Evolutionary conservation across 495 filamentous ascomycete genomes (phyloP).

Genomic region (Glarea lozoyensis): DNA sequence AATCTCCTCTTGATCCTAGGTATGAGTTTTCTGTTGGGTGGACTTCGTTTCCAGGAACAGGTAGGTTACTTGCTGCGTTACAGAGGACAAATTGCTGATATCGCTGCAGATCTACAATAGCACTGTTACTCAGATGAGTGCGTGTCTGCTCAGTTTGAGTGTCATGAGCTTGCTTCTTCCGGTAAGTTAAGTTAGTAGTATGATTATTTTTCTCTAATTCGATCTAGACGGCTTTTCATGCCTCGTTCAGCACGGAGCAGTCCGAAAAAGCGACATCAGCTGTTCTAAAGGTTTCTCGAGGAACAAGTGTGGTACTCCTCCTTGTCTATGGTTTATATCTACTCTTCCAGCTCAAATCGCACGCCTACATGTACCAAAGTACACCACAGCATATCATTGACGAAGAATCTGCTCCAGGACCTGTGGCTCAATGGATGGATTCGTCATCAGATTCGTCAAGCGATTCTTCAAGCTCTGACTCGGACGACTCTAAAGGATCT

Average conservation of each 20-base stretch:
- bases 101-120: constrained; percentile 77
- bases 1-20: constrained; percentile 84
- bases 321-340: constrained; percentile 81
- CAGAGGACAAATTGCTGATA: too few species aligned
- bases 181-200: constrained; percentile 27
- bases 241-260: constrained; percentile 58
- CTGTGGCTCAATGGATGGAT: constrained; percentile 72
- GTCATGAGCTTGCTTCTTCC: constrained; percentile 79
- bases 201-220: constrained; percentile 1
- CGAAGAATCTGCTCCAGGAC: constrained; percentile 75
- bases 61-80: constrained; percentile 23
- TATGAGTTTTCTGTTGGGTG: constrained; percentile 83
- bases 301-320: constrained; percentile 82
- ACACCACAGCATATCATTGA: constrained; percentile 86
- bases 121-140: constrained; percentile 92
- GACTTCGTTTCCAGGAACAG: constrained; percentile 81
- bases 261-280: constrained; percentile 49
- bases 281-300: constrained; percentile 77
- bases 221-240: constrained; percentile 75
- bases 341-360: constrained; percentile 84
- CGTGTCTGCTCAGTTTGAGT: constrained; percentile 79
- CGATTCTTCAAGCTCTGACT: constrained; percentile 56
- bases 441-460: constrained; percentile 52
- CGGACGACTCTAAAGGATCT: constrained; percentile 54
- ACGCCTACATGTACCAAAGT: constrained; percentile 84